Percentiles rank a stretch among this genome's conserved stretches.
Conservation (phyloP, 2,329 filamentous ascomycete genomes). For the Pyrenophora teres region DNA sequence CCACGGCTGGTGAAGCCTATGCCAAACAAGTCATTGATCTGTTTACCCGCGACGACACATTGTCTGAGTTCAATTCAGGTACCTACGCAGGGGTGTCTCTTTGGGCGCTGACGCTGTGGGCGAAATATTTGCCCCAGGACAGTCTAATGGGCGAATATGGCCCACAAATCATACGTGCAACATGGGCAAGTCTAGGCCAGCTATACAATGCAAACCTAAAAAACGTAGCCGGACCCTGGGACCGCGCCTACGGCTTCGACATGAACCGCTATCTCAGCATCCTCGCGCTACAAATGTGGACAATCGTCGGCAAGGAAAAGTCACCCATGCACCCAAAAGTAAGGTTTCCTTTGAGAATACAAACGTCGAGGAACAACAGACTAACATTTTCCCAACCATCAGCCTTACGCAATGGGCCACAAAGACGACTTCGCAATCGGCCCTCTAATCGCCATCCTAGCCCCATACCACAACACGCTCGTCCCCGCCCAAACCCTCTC, state of each 20-base stretch:
- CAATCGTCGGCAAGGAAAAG: conserved; percentile 56
- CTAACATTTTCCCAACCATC: no score
- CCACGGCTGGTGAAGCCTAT: conserved; percentile 60
- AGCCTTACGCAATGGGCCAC: conserved; percentile 62
- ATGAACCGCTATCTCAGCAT: conserved; percentile 67
- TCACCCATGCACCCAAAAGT: conserved; percentile 44
- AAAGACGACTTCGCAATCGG: conserved; percentile 63
- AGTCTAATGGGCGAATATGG: conserved; percentile 61
- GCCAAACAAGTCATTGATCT: conserved; percentile 62
- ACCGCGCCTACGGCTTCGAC: conserved; percentile 66
- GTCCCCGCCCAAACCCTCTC: conserved; percentile 48
- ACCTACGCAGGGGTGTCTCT: conserved; percentile 68
- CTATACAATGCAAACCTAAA: conserved; percentile 64
- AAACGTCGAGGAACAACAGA: no score
- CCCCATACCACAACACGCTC: conserved; percentile 56
- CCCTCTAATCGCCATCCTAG: conserved; percentile 61
- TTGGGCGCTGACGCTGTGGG: conserved; percentile 63
- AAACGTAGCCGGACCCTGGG: conserved; percentile 69
- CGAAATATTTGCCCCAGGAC: conserved; percentile 61
- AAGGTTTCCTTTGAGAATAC: background rate
- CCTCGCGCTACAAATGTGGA: conserved; percentile 64
- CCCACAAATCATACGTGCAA: conserved; percentile 57
- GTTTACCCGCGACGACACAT: conserved; percentile 60
- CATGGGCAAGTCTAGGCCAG: conserved; percentile 58
- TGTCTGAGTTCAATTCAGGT: conserved; percentile 66